Base-by-base conservation (phyloP, 2,329 filamentous ascomycete genomes). In the Fusarium sp. region DNA sequence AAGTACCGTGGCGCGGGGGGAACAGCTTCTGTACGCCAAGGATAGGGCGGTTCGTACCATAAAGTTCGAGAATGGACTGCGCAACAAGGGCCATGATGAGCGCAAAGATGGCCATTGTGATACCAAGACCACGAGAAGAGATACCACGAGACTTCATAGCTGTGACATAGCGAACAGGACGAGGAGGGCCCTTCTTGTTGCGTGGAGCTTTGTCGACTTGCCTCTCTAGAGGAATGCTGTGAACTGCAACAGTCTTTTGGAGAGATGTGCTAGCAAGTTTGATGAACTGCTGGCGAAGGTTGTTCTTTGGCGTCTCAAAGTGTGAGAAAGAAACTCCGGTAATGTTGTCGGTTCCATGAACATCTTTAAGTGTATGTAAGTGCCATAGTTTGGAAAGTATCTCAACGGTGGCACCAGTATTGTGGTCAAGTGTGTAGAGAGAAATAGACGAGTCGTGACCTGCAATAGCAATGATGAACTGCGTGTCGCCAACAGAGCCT, bases 221-320 rank as follows among this genome's bases (percentile, higher is more conserved):
- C 62, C 80, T 82, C 67, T 80, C 82, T 47, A 97, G 85, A 0
- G 92, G 89, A 65, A 97, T 89, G 39, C 88, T 91, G 78, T 97
- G 92, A 25, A 97, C 89, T 30, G 91, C 88, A 40, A 94, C 88
- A 0, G 89, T 92, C 76, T 94, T 94, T 62, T 89, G 90, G 71
- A 96, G 89, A 48, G 91, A 93, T 40, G 93, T 91, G 46, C 92
- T 94, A 30, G 92, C 94, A 5, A 97, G 86, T 72, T 92, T 92
- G 70, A 96, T 81, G 73, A 62, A 74, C 49, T 78, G 79, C 48
- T 73, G 68, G 15, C 74, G 75, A 39, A 73, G 50, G 80, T 80
- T 55, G 77, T 71, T 81, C 65, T 85, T 81, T n/a, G 86, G 87
- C 1, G 86, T 80, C 22, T 77, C 75, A 75, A 90, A 90, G 56